phyloP scores from a whole-genome alignment of 140 eudicot species.

The Cichorium intybus region DNA sequence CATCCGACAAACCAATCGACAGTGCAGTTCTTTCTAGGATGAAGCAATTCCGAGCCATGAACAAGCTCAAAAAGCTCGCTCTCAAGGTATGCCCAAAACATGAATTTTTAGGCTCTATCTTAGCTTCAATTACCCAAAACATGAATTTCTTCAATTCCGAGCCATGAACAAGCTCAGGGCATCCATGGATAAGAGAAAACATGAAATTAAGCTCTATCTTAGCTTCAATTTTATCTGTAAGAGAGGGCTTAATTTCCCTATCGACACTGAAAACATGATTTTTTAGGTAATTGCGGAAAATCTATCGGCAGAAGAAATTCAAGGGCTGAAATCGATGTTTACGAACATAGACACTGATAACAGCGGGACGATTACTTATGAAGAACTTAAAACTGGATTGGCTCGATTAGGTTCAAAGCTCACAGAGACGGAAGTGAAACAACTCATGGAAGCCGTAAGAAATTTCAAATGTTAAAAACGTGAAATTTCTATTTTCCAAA shows the following conservation, averaged over 20 bases:
- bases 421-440: constrained; percentile 54
- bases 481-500: constrained; percentile 4
- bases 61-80: constrained; percentile 90
- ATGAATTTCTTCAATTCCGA: too few species aligned
- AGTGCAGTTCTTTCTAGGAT: constrained; percentile 85
- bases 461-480: background rate
- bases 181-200: too few species aligned
- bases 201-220: background rate
- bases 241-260: background rate
- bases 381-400: constrained; percentile 61
- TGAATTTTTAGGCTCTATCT: too few species aligned
- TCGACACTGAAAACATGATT: background rate
- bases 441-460: constrained; percentile 72
- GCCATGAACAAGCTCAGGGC: too few species aligned
- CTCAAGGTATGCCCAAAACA: constrained; percentile 52
- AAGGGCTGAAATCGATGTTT: constrained; percentile 60
- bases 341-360: constrained; percentile 62
- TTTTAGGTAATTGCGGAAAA: constrained; percentile 60
- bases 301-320: constrained; percentile 55
- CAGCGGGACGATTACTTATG: constrained; percentile 65
- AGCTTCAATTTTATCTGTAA: constrained; percentile 3
- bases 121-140: constrained; percentile 2
- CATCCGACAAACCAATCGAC: constrained; percentile 89
- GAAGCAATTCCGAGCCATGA: constrained; percentile 97
- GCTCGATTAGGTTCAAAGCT: constrained; percentile 72